phyloP scores from a whole-genome alignment of 805 yeast genomes.

The Saccharomycopsis sp. region DNA sequence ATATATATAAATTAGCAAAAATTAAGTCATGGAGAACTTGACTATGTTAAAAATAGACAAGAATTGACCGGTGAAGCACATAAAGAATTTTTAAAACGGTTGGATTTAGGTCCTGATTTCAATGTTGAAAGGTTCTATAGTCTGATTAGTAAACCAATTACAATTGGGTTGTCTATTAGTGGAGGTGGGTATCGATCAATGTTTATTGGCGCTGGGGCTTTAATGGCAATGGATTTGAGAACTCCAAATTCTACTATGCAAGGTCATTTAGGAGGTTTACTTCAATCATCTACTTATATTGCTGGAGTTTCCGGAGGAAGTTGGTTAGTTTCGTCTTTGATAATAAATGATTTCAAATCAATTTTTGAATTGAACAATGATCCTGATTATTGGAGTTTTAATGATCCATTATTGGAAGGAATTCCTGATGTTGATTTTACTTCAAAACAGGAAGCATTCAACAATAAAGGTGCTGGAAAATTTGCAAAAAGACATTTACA shows the following conservation, averaged over 20 bases:
- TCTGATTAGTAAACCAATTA: slow-evolving; percentile 17
- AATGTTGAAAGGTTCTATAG: slow-evolving; percentile 5
- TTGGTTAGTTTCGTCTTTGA: slow-evolving; percentile 50
- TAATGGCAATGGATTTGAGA: slow-evolving; percentile 40
- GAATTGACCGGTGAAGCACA: slow-evolving; percentile 4
- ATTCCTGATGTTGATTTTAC: slow-evolving; percentile 41
- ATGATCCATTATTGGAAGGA: slow-evolving; percentile 38
- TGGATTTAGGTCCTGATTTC: slow-evolving; percentile 5
- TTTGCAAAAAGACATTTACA: slow-evolving; percentile 19
- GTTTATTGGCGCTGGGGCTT: slow-evolving; percentile 46
- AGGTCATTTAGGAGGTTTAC: slow-evolving; percentile 38
- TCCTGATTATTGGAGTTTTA: slow-evolving; percentile 31
- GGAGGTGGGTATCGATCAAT: slow-evolving; percentile 53
- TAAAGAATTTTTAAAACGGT: slow-evolving; percentile 3
- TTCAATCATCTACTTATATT: slow-evolving; percentile 45
- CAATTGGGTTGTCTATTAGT: slow-evolving; percentile 33
- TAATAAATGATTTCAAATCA: slow-evolving; percentile 40
- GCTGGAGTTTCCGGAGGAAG: slow-evolving; percentile 67
- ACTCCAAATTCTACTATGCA: slow-evolving; percentile 25
- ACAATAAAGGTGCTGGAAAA: background rate
- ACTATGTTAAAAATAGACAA: slow-evolving; percentile 3
- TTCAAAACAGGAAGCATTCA: slow-evolving; percentile 15
- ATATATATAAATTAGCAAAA: too few relatives aligned
- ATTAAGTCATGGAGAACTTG: slow-evolving; percentile 3
- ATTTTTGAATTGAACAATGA: slow-evolving; percentile 44